phyloP scores from a whole-genome alignment of 306 rosid species.

The Citrullus amarus region DNA sequence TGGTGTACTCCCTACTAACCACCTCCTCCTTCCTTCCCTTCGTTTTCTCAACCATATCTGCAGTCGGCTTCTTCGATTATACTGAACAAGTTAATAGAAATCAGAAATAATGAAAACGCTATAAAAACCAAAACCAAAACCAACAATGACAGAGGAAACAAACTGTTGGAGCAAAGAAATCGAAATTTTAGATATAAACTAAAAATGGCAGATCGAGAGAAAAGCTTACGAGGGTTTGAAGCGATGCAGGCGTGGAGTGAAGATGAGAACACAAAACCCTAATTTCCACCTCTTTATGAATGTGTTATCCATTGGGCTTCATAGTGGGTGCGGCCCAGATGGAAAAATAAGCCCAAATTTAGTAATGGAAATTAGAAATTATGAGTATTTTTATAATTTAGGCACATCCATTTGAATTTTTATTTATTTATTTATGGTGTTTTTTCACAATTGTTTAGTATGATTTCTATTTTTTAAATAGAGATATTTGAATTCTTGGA shows the following conservation, averaged over 20 bases:
- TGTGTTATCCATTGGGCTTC: no score
- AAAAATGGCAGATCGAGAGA: background rate
- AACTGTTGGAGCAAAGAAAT: background rate
- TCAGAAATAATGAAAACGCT: no score
- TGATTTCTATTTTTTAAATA: no score
- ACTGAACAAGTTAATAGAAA: slow-evolving; percentile 14
- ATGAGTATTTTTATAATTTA: no score
- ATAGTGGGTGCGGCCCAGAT: no score
- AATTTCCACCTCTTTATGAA: background rate
- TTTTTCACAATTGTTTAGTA: no score
- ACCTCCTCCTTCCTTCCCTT: slow-evolving; percentile 92
- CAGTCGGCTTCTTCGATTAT: slow-evolving; percentile 16
- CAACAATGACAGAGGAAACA: background rate
- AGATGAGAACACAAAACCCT: slow-evolving; percentile 19
- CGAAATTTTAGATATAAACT: background rate
- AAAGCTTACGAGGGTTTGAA: background rate
- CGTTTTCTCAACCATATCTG: slow-evolving; percentile 68
- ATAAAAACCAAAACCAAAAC: background rate
- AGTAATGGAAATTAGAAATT: no score
- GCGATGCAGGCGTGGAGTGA: slow-evolving; percentile 7
- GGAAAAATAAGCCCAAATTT: no score
- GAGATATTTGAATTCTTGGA: no score
- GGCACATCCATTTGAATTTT: no score
- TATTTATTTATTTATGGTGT: no score
- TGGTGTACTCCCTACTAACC: slow-evolving; percentile 50